Conservation (phyloP, 176 grass and related monocot species). For the Oryza meridionalis region DNA sequence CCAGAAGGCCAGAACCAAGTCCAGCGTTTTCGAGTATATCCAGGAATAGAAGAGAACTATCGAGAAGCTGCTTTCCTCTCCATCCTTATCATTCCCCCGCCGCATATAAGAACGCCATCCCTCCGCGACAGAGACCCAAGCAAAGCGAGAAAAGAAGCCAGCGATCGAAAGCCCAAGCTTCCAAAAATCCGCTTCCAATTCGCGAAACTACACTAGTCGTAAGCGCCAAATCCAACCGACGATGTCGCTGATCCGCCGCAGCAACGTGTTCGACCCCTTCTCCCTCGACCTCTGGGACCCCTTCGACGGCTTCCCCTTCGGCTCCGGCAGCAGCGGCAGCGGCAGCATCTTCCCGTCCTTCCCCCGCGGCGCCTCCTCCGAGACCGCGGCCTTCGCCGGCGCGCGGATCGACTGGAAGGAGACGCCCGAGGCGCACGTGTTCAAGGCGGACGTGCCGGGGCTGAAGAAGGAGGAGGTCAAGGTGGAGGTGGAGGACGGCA, state of each 20-base stretch:
- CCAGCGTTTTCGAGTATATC: not conserved
- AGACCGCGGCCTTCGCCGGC: constrained; percentile 44
- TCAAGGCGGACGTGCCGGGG: constrained; percentile 68
- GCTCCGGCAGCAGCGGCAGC: constrained; percentile 34
- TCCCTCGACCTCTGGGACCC: constrained; percentile 67
- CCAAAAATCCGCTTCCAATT: not conserved
- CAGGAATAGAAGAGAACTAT: constrained; percentile 36
- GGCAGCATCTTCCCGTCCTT: constrained; percentile 51
- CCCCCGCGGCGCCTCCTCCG: constrained; percentile 35
- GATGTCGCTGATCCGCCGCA: constrained; percentile 65
- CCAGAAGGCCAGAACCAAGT: not conserved
- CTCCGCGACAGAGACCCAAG: not conserved
- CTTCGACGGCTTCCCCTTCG: constrained; percentile 64
- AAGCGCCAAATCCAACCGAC: not conserved
- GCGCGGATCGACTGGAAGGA: constrained; percentile 69
- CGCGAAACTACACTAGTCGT: too few species aligned
- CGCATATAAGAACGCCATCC: not conserved
- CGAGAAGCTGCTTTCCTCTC: constrained; percentile 31
- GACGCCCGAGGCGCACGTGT: constrained; percentile 67
- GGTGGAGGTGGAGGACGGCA: constrained; percentile 66
- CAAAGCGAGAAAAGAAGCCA: not conserved
- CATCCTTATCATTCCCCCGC: not conserved
- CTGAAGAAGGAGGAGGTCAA: constrained; percentile 73
- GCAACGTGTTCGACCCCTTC: constrained; percentile 83
- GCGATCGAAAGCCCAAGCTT: not conserved